A percentile compares a stretch with the other conserved stretches of the same genome.
These are phyloP conservation scores for Acaromyces ingoldii DNA, from an alignment of 1,284 basidiomycete species.

Conservation along the genomic window DNA sequence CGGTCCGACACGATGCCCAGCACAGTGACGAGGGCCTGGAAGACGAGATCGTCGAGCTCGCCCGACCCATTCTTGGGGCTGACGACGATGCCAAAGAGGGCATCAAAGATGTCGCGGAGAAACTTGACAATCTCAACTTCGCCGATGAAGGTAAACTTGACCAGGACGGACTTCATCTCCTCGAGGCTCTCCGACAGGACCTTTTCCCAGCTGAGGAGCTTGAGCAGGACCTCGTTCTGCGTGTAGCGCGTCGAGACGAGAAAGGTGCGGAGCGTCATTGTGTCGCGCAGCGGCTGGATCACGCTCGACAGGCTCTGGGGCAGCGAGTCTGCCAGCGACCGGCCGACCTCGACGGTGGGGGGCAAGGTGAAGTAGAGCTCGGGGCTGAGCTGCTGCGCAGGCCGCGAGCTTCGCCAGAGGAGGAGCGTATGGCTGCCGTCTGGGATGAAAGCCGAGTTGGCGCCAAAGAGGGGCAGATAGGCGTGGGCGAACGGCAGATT, in stretches of 20 bases:
- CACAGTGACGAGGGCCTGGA: slow-evolving; percentile 83
- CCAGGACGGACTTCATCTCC: slow-evolving; percentile 66
- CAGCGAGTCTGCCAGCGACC: slow-evolving; percentile 53
- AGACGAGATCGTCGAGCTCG: slow-evolving; percentile 79
- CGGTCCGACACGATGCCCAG: slow-evolving; percentile 78
- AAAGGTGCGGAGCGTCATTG: slow-evolving; percentile 75
- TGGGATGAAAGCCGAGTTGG: slow-evolving; percentile 73
- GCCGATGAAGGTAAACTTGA: slow-evolving; percentile 84
- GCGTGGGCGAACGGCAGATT: slow-evolving; percentile 76
- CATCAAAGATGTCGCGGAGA: slow-evolving; percentile 80
- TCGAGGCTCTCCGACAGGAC: slow-evolving; percentile 57
- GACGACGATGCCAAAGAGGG: slow-evolving; percentile 82
- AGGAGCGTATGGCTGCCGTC: slow-evolving; percentile 79
- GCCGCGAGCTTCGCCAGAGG: slow-evolving; percentile 38
- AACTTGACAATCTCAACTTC: slow-evolving; percentile 76
- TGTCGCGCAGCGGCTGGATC: slow-evolving; percentile 59
- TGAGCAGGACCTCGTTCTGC: slow-evolving; percentile 79
- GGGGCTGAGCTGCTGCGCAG: slow-evolving; percentile 58
- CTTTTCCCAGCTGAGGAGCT: slow-evolving; percentile 75
- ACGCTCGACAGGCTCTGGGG: slow-evolving; percentile 30
- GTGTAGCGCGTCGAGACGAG: slow-evolving; percentile 89
- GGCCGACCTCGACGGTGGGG: slow-evolving; percentile 61
- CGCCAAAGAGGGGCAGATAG: slow-evolving; percentile 79
- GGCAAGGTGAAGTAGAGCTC: slow-evolving; percentile 58
- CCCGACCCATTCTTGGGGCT: slow-evolving; percentile 68